Evolutionary conservation across 2,329 filamentous ascomycete species (phyloP).

Genomic region (Aaosphaeria pasadenensis): DNA sequence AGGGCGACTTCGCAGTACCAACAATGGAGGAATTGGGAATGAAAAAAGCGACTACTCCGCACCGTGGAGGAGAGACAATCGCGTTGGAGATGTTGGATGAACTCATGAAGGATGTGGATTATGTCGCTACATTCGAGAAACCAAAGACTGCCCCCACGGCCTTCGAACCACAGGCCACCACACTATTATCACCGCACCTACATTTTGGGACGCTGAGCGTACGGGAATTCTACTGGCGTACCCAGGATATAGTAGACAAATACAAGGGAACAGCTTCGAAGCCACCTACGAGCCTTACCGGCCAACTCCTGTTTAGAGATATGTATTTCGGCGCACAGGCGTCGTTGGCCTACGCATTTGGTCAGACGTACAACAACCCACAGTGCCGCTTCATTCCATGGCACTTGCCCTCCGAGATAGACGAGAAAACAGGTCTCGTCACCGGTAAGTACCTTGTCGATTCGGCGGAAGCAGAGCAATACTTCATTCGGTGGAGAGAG

Average conservation of each 20-base stretch:
- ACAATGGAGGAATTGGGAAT: conserved; percentile 67
- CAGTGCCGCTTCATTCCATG: conserved; percentile 74
- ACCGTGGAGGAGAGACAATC: conserved; percentile 67
- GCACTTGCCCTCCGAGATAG: conserved; percentile 66
- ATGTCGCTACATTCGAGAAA: conserved; percentile 72
- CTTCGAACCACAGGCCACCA: conserved; percentile 71
- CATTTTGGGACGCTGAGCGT: conserved; percentile 73
- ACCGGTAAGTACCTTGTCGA: conserved; percentile 65
- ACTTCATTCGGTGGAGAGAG: conserved; percentile 66
- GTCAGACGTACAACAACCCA: conserved; percentile 63
- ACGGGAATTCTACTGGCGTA: conserved; percentile 70
- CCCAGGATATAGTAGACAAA: conserved; percentile 60
- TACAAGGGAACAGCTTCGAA: conserved; percentile 46
- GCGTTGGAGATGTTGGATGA: conserved; percentile 58
- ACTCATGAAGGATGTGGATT: conserved; percentile 61
- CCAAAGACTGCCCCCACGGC: conserved; percentile 72
- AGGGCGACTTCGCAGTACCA: conserved; percentile 67
- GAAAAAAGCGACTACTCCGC: conserved; percentile 60
- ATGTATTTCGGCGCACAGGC: conserved; percentile 83
- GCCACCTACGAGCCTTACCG: conserved; percentile 67
- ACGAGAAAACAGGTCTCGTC: conserved; percentile 41
- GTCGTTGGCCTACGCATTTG: conserved; percentile 61
- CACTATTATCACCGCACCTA: conserved; percentile 68
- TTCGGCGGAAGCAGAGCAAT: conserved; percentile 58
- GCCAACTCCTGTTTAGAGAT: conserved; percentile 73